Percentiles rank a stretch among this genome's conserved stretches.
phyloP scores from a whole-genome alignment of 2,329 filamentous ascomycete species.

The Beauveria rudraprayagi region DNA sequence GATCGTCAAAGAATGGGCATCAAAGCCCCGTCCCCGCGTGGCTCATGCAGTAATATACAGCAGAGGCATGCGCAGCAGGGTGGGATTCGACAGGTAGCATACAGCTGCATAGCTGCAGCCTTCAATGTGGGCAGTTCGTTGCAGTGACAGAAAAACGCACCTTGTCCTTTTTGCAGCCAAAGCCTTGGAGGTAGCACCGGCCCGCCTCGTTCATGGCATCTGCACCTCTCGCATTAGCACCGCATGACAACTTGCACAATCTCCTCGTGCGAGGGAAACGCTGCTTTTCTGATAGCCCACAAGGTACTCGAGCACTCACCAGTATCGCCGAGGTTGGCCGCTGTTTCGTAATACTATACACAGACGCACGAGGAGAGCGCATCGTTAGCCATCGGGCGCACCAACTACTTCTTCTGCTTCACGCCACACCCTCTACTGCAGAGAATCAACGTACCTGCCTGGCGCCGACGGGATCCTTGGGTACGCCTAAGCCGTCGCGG shows the following conservation, averaged over 20 bases:
- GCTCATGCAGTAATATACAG: not conserved
- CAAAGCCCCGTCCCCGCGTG: not conserved
- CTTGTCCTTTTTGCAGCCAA: slow-evolving; percentile 97
- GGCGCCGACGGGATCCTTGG: slow-evolving; percentile 78
- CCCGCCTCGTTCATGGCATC: slow-evolving; percentile 97
- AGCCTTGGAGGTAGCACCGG: slow-evolving; percentile 96
- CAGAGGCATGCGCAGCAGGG: no score
- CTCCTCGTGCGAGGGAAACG: not conserved
- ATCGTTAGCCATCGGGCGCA: no score
- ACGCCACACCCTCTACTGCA: not conserved
- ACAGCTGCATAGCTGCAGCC: not conserved
- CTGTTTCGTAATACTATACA: slow-evolving; percentile 86
- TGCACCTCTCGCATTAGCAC: slow-evolving; percentile 20
- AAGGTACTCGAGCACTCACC: slow-evolving; percentile 34
- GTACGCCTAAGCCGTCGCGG: slow-evolving; percentile 87
- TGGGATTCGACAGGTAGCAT: no score
- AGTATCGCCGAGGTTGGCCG: slow-evolving; percentile 89
- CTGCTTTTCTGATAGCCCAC: no score
- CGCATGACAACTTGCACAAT: not conserved
- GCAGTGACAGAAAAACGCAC: slow-evolving; percentile 47
- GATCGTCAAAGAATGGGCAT: not conserved
- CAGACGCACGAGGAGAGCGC: not conserved
- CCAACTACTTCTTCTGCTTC: no score
- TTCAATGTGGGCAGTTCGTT: not conserved
- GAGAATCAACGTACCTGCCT: slow-evolving; percentile 45